Evolutionary conservation across 1,284 basidiomycete species (phyloP), one percentile per base, ranked within the genome.

Genomic region (Moesziomyces aphidis): DNA sequence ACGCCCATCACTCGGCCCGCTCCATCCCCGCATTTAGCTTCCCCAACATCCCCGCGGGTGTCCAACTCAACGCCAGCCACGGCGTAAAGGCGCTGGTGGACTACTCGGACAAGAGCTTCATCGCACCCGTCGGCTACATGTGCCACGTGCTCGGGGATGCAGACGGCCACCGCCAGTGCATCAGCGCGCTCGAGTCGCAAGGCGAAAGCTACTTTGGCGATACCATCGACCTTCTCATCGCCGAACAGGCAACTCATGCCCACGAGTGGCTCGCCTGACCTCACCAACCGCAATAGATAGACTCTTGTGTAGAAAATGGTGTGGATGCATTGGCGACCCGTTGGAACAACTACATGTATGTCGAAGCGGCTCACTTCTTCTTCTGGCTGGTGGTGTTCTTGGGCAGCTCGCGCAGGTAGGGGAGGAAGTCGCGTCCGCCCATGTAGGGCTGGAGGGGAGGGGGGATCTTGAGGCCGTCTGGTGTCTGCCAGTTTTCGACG

Each of bases 401-500:
- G 23, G 93, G 93, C 65, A 95, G 85, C 81, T 91, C 92, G 80
- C 91, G 92, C 47, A 90, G 89, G 87, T 89, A 99, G 21, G 95
- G 95, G 57, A 99, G 85, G 87, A 97, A 97, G 21, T 93, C 92
- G 21, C 95, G 90, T 3, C 96, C 96, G 83, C 93, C 92, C 94
- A 99, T 95, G 86, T 98, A 98, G 48, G 94, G 94, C 74, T 91
- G 90, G 39, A 98, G 88, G 0, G 90, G 91, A 83, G 95, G 91
- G 8, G 96, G 96, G 83, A 99, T 91, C 65, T 89, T 88, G 67
- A 98, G 87, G 50, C 96, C 96, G 91, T 97, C 94, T 0, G 91
- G 89, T 1, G 95, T 98, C 87, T 99, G 97, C 85, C 95, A 95
- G 86, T 99, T 99, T 87, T 99, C 96, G n/a, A 95, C 96, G 50